phyloP scores from a whole-genome alignment of 805 yeast genomes.

The Danielozyma ontarioensis region DNA sequence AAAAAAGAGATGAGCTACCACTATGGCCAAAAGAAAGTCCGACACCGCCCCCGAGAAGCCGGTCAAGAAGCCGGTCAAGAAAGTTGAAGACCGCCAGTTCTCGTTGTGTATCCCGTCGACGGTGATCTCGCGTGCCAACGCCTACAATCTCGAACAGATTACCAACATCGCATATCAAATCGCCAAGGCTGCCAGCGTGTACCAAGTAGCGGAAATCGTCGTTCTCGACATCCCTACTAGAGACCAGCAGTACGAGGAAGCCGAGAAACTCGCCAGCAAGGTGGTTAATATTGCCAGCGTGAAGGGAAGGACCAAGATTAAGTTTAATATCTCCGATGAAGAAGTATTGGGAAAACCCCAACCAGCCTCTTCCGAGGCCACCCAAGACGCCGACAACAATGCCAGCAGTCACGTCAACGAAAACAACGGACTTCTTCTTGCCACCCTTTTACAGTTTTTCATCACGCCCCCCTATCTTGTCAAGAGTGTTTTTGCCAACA shows the following conservation, averaged over 20 bases:
- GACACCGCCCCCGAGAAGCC: slow-evolving; percentile 13
- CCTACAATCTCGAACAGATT: slow-evolving; percentile 65
- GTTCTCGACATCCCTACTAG: slow-evolving; percentile 50
- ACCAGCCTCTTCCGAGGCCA: slow-evolving; percentile 11
- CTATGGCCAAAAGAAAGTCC: slow-evolving; percentile 18
- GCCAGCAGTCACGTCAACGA: slow-evolving; percentile 6
- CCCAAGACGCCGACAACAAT: background rate
- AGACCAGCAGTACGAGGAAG: slow-evolving; percentile 7
- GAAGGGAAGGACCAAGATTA: slow-evolving; percentile 24
- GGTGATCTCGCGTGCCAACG: slow-evolving; percentile 48
- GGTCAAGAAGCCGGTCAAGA: slow-evolving; percentile 28
- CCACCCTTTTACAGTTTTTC: slow-evolving; percentile 69
- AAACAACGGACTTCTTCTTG: slow-evolving; percentile 48
- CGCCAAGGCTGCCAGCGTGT: slow-evolving; percentile 68
- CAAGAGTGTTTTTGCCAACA: slow-evolving; percentile 52
- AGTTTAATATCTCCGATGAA: slow-evolving; percentile 25
- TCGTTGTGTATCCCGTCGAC: slow-evolving; percentile 74
- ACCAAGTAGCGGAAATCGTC: slow-evolving; percentile 69
- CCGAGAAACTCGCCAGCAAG: slow-evolving; percentile 17
- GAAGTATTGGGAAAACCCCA: slow-evolving; percentile 17
- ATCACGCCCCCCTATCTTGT: slow-evolving; percentile 81
- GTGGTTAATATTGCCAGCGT: slow-evolving; percentile 17
- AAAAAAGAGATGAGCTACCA: background rate
- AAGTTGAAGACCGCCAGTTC: slow-evolving; percentile 25
- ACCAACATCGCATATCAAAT: slow-evolving; percentile 73